A percentile compares a stretch with the other conserved stretches of the same genome.
phyloP scores from a whole-genome alignment of 257 asterid species.

The Ballota nigra region DNA sequence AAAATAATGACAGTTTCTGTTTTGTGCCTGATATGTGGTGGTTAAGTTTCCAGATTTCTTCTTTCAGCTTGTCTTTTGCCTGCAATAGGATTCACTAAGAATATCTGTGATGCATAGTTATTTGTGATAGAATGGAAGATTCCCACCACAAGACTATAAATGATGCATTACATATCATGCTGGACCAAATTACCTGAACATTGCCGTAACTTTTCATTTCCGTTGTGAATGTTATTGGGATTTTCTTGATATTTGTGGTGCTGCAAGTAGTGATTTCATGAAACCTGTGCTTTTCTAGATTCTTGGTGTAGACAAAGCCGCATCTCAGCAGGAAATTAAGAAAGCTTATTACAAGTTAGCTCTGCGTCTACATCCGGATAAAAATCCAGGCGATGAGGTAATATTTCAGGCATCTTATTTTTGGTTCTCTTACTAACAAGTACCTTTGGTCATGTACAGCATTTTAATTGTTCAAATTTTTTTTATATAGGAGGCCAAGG shows the following conservation, averaged over 20 bases:
- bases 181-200: background rate
- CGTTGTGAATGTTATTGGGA: background rate
- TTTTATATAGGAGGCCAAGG: slow-evolving; percentile 77
- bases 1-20: background rate
- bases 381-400: slow-evolving; percentile 90
- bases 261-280: background rate
- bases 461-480: slow-evolving; percentile 1
- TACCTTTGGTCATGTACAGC: background rate
- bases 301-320: slow-evolving; percentile 74
- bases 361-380: slow-evolving; percentile 84
- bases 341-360: slow-evolving; percentile 90
- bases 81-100: background rate
- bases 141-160: background rate
- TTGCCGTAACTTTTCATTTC: background rate
- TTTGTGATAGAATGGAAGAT: background rate
- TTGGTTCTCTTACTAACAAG: slow-evolving; percentile 1
- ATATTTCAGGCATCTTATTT: background rate
- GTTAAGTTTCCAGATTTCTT: background rate
- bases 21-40: background rate
- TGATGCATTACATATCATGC: background rate
- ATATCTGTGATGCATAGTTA: background rate
- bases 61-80: background rate
- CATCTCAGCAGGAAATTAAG: slow-evolving; percentile 79
- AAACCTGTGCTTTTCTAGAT: slow-evolving; percentile 41
- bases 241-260: background rate